Conservation (phyloP, 2,329 filamentous ascomycete genomes). For the Fusarium tricinctum region DNA sequence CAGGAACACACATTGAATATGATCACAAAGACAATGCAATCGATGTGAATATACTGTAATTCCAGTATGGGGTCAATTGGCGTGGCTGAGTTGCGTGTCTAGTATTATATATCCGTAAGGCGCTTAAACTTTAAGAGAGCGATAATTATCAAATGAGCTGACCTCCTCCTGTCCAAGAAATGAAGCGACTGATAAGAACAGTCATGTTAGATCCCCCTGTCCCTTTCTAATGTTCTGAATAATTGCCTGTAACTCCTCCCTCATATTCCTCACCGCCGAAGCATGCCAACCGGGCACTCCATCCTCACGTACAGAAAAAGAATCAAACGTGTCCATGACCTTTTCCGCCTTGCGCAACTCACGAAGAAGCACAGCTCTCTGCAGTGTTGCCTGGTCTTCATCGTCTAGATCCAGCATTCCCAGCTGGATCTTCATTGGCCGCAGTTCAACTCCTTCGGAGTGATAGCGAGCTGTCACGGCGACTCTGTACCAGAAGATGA, state of each 20-base stretch:
- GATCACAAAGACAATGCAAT: fast-evolving
- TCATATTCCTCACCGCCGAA: conserved; percentile 22
- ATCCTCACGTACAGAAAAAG: background rate
- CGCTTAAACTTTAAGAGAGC: too few species aligned
- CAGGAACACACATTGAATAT: too few species aligned
- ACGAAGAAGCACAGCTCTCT: conserved; percentile 9
- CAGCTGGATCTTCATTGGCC: conserved; percentile 33
- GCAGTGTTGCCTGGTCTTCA: conserved; percentile 29
- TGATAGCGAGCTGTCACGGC: conserved; percentile 18
- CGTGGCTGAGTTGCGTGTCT: too few species aligned
- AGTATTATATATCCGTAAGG: too few species aligned
- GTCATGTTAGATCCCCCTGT: conserved; percentile 8
- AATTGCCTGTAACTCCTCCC: conserved; percentile 23
- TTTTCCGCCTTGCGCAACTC: conserved; percentile 27
- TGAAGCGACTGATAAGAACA: too few species aligned
- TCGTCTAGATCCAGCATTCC: conserved; percentile 32
- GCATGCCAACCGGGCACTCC: conserved; percentile 16
- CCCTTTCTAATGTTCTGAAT: conserved; percentile 25
- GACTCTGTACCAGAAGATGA: conserved; percentile 32
- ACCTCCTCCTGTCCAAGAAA: too few species aligned
- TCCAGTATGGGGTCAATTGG: too few species aligned
- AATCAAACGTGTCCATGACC: conserved; percentile 29
- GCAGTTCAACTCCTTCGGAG: background rate
- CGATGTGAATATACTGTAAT: too few species aligned
- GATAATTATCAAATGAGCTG: too few species aligned